phyloP scores from a whole-genome alignment of 257 asterid species.

The Striga asiatica region DNA sequence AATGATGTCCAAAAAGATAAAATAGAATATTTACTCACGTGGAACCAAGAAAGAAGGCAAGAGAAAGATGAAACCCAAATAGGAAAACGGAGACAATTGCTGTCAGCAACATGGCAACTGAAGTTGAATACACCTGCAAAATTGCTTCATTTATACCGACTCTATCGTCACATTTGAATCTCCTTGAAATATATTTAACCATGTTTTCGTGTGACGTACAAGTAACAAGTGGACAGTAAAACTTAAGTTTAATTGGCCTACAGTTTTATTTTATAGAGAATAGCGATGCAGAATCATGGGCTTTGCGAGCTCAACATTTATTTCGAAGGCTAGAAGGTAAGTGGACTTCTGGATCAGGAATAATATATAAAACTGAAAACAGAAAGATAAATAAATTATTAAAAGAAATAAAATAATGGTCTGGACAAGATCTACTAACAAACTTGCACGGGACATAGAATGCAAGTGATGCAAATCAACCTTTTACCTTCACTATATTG shows the following conservation, averaged over 20 bases:
- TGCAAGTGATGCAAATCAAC: constrained; percentile 8
- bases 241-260: too few relatives aligned
- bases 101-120: constrained; percentile 96
- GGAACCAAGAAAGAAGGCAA: constrained; percentile 97
- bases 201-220: not conserved
- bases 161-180: too few relatives aligned
- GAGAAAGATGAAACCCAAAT: constrained; percentile 83
- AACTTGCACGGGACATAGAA: not conserved
- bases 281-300: too few relatives aligned
- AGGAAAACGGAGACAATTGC: constrained; percentile 83
- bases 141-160: constrained; percentile 1
- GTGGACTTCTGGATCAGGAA: too few relatives aligned
- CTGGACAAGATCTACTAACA: not conserved
- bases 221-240: too few relatives aligned
- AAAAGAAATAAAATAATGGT: not conserved
- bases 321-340: too few relatives aligned
- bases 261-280: too few relatives aligned
- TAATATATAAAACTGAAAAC: too few relatives aligned
- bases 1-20: constrained; percentile 5
- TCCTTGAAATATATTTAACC: too few relatives aligned
- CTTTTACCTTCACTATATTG: constrained; percentile 88
- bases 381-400: too few relatives aligned
- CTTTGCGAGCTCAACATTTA: too few relatives aligned
- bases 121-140: constrained; percentile 88
- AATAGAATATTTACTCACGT: constrained; percentile 31